A percentile compares a stretch with the other conserved stretches of the same genome.
Evolutionary conservation across 73 alveolate genomes (phyloP).

Genomic region (Tetrahymena elliotti): DNA sequence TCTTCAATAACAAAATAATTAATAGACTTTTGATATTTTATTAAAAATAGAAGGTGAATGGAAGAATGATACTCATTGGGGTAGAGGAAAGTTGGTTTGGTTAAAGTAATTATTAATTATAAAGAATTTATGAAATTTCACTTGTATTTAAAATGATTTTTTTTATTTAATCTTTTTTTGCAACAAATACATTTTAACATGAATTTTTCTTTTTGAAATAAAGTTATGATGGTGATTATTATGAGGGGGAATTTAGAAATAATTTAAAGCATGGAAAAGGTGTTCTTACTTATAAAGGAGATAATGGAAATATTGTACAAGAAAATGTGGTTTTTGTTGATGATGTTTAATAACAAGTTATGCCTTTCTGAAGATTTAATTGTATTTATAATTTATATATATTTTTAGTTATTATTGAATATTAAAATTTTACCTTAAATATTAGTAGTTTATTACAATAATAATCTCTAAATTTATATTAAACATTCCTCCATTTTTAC

Average conservation of each 20-base stretch:
- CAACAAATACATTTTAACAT: no score
- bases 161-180: no score
- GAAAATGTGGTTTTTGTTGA: neutral
- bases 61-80: neutral
- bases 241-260: neutral
- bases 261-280: neutral
- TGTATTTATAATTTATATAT: neutral
- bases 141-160: no score
- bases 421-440: neutral
- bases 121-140: no score
- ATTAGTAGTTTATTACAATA: neutral
- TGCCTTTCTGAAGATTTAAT: neutral
- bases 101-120: neutral
- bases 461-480: neutral
- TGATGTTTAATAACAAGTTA: neutral
- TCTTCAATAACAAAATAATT: no score
- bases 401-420: neutral
- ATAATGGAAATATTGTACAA: neutral
- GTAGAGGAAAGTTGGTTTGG: neutral
- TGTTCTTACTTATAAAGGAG: neutral
- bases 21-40: neutral
- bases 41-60: neutral
- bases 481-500: neutral
- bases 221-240: neutral
- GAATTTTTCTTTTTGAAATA: no score